Base-by-base conservation (phyloP, 2,329 filamentous ascomycete genomes). In the Aspergillus flavus region DNA sequence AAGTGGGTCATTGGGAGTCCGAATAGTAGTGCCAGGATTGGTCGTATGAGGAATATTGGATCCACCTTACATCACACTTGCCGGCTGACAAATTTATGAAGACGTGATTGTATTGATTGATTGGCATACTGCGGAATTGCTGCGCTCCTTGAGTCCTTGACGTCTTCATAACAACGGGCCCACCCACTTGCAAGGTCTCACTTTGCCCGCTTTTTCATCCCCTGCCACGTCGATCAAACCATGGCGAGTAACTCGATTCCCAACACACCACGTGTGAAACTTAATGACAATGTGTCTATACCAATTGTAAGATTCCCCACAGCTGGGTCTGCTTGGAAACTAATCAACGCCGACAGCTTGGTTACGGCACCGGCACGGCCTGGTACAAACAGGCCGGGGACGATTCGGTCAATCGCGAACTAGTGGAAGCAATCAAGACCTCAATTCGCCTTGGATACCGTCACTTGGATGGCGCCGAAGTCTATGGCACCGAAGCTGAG, bases 401-500 rank as follows among this genome's bases (percentile, higher is more conserved):
- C 53, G 79, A 70, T 12, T 66, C 79, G 54, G 78, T 86, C 59
- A 85, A 90, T 68, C 81, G 84, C 52, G 78, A 78, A 9, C 79
- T 84, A 57, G 80, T 89, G 16, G 85, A 88, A 58, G 77, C 79
- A 0, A 80, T 84, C 52, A 88, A 88, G 73, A 80, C 75, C 6
- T 86, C 87, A 4, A 85, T 89, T 61, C 80, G 81, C 54, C 71
- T 88, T 3, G 87, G 86, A 16, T 90, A 87, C 71, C 77, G 80
- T 23, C 88, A 90, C 69, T 79, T 90, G 11, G 88, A 91, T 73
- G 85, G 86, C 28, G 87, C 88, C 7, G 87, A 89, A 72, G 75
- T 83, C 69, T 85, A 85, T 68, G 74, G 76, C 23, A 85, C 80
- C 1, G 83, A 85, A 68, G 65, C 66, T 21, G 83, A 85, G 64